A percentile compares a stretch with the other conserved stretches of the same genome.
phyloP scores from a whole-genome alignment of 371 early-diverging fungal species.

The Circinella umbellata region DNA sequence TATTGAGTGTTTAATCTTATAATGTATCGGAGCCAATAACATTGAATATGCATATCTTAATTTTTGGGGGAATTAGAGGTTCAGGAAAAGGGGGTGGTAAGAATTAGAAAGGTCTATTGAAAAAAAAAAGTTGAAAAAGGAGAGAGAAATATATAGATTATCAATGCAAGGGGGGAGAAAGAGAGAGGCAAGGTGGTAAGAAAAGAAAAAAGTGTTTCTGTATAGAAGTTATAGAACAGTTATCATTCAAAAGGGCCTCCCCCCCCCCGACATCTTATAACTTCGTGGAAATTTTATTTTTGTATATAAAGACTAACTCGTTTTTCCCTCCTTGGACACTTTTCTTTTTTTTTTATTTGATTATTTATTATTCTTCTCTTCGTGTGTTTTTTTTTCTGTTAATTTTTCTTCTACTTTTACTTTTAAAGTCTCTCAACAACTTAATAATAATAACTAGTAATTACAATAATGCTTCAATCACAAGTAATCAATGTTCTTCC shows the following conservation, averaged over 20 bases:
- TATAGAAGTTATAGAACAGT: conserved; percentile 19
- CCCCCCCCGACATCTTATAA: too few species aligned
- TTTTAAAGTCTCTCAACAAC: neutral
- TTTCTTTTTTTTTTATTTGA: conserved; percentile 2
- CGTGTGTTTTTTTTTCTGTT: conserved; percentile 4
- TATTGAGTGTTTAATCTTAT: neutral
- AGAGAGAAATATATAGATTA: neutral
- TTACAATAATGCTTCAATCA: conserved; percentile 39
- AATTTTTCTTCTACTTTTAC: conserved; percentile 13
- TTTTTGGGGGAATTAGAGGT: conserved; percentile 7
- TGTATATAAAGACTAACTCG: neutral
- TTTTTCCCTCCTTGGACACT: neutral
- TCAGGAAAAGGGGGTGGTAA: neutral
- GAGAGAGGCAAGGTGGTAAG: too few species aligned
- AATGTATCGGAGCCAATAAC: neutral
- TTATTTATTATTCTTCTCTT: conserved; percentile 10
- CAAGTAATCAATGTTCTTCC: conserved; percentile 48
- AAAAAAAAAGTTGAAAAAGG: neutral
- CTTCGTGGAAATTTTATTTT: neutral
- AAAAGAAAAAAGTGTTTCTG: conserved; percentile 8
- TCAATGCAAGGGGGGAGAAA: conserved; percentile 14
- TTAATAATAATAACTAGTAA: neutral
- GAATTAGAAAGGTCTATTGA: neutral
- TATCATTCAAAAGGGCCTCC: conserved; percentile 1
- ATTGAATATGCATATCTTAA: conserved; percentile 7